These are phyloP conservation scores for Candida albicans DNA, from an alignment of 1,139 yeast species.

Conservation along the genomic window DNA sequence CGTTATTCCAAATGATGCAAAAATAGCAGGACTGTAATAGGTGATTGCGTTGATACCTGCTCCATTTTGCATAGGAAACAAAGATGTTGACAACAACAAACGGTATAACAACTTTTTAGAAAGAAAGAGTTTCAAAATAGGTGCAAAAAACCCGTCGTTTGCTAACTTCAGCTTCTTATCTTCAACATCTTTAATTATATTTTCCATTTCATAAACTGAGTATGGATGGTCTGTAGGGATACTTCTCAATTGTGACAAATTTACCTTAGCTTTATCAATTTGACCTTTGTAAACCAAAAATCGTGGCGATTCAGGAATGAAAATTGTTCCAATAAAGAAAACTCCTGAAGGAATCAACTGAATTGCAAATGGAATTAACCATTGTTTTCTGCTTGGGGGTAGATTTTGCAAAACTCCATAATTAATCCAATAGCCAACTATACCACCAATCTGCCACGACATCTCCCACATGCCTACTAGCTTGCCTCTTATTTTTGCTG, in stretches of 20 bases:
- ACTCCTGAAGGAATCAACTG: slow-evolving; percentile 46
- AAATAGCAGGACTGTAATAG: slow-evolving; percentile 34
- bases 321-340: slow-evolving; percentile 37
- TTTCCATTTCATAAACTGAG: slow-evolving; percentile 26
- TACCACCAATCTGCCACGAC: slow-evolving; percentile 51
- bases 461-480: slow-evolving; percentile 52
- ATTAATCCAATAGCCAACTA: slow-evolving; percentile 44
- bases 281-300: slow-evolving; percentile 39
- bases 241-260: slow-evolving; percentile 29
- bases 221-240: slow-evolving; percentile 26
- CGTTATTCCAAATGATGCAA: slow-evolving; percentile 31
- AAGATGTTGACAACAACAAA: slow-evolving; percentile 26
- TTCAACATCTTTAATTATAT: slow-evolving; percentile 23
- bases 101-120: slow-evolving; percentile 25
- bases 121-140: slow-evolving; percentile 24
- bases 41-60: slow-evolving; percentile 37
- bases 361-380: slow-evolving; percentile 39
- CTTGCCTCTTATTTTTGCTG: slow-evolving; percentile 32
- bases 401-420: slow-evolving; percentile 34
- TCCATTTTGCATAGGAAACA: slow-evolving; percentile 36
- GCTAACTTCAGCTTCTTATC: slow-evolving; percentile 22
- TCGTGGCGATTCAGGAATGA: slow-evolving; percentile 50
- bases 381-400: slow-evolving; percentile 22
- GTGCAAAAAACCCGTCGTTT: slow-evolving; percentile 26
- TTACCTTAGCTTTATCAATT: slow-evolving; percentile 35